Evolutionary conservation across 1,139 yeast genomes (phyloP).

Genomic region (Geotrichum reessii): DNA sequence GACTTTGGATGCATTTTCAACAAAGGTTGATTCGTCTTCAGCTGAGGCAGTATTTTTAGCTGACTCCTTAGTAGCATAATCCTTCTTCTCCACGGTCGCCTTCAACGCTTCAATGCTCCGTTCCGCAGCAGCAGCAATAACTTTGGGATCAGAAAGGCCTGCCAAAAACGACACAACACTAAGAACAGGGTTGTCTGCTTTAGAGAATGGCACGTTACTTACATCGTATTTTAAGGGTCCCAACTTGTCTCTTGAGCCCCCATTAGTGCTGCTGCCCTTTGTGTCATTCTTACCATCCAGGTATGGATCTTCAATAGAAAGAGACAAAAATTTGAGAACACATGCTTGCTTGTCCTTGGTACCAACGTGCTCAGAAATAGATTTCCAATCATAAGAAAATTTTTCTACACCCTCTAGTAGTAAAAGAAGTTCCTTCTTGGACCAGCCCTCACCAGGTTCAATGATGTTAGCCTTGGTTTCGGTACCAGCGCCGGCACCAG

Average conservation of each 20-base stretch:
- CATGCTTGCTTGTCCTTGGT: constrained; percentile 83
- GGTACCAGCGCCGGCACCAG: constrained; percentile 87
- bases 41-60: constrained; percentile 17
- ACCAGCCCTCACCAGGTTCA: constrained; percentile 81
- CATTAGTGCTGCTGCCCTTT: constrained; percentile 28
- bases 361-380: constrained; percentile 82
- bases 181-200: constrained; percentile 87
- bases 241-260: constrained; percentile 29
- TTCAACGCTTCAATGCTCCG: constrained; percentile 42
- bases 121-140: constrained; percentile 67
- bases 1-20: constrained; percentile 28
- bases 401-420: constrained; percentile 87
- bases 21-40: constrained; percentile 18
- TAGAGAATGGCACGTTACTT: constrained; percentile 68
- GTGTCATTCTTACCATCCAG: constrained; percentile 39
- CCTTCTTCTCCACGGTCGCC: constrained; percentile 33
- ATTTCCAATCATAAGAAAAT: constrained; percentile 83
- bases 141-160: constrained; percentile 81
- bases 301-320: constrained; percentile 91
- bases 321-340: constrained; percentile 75
- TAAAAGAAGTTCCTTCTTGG: constrained; percentile 78
- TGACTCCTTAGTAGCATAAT: constrained; percentile 14
- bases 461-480: constrained; percentile 83
- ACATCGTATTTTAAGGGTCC: constrained; percentile 78
- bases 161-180: constrained; percentile 84